Base-by-base conservation (phyloP, 306 rosid species). In the Dryas alaskensis region DNA sequence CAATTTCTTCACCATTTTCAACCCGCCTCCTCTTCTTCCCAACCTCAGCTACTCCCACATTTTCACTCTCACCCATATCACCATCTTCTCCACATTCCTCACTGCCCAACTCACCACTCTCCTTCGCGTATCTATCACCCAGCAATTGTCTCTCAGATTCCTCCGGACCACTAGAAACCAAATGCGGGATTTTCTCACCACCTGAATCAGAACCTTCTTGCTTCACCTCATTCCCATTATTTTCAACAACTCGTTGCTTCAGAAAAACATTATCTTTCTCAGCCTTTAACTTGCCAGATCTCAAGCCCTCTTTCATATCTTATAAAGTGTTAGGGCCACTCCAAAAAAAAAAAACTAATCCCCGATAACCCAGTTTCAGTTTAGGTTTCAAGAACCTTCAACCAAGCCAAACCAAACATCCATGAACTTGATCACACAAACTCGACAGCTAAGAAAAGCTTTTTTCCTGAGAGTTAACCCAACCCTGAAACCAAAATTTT, bases 281-380 rank as follows among this genome's bases (percentile, higher is more conserved):
- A 60, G 44, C 70, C 76, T 67, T 80, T 7, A 76, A 64, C 76
- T 82, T 72, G 59, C 76, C 84, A 77, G 92, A 89, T 84, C 94
- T 85, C 86, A 87, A 52, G 4, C 91, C 92, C 83, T 89, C 95
- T 31, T 90, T 85, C 97, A 93, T 93, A 43, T 79, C 79, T 73
- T 45, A 70, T 45, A 70, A 70, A 39, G 37, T 31, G 37, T 31
- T 31, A 52, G 84, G 76, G 79, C 60, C 53, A 27, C 50, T 13
- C 59, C 50, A 42, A 65, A 57, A 31, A 31, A 31, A 1, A 65
- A 65, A 17, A 17, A 84, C 82, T 79, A 66, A 78, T 65, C 58
- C 50, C 69, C 52, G 80, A 73, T 81, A 79, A 79, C 62, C 84
- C 77, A 42, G 69, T 48, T 72, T 46, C 76, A 73, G 58, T 60